These are phyloP conservation scores for Fusarium coicis DNA, from an alignment of 2,329 filamentous ascomycete genomes.

Conservation along the genomic window DNA sequence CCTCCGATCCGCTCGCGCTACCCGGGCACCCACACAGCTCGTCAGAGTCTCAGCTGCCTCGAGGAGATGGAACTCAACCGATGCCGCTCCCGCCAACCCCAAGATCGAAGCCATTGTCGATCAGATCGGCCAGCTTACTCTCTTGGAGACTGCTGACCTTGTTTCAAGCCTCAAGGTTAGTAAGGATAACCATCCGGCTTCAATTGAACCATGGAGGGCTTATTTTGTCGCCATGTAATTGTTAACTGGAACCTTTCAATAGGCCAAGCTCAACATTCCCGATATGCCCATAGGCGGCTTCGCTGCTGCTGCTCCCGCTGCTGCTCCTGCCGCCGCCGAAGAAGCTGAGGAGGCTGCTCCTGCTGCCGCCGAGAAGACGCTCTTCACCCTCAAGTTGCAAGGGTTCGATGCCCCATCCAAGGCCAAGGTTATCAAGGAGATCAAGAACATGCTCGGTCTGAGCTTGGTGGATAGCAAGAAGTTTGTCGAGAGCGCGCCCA, in stretches of 20 bases:
- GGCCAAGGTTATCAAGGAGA: conserved; percentile 99
- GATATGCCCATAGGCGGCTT: conserved; percentile 96
- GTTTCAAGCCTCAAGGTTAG: conserved; percentile 92
- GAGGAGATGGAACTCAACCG: conserved; percentile 90
- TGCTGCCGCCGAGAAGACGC: conserved; percentile 91
- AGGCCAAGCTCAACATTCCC: conserved; percentile 97
- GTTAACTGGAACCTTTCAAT: conserved; percentile 33
- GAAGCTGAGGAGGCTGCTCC: conserved; percentile 91
- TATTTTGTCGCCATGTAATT: neutral
- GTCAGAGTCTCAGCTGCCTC: conserved; percentile 59
- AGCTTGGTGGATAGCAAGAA: conserved; percentile 99
- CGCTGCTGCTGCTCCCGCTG: conserved; percentile 73
- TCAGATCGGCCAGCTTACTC: conserved; percentile 97
- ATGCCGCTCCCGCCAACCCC: conserved; percentile 75
- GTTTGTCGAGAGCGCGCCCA: conserved; percentile 97
- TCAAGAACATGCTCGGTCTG: conserved; percentile 94
- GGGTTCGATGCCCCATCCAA: conserved; percentile 89
- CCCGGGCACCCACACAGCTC: conserved; percentile 61
- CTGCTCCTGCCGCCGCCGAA: conserved; percentile 70
- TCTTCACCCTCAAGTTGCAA: conserved; percentile 96
- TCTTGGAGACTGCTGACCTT: conserved; percentile 96
- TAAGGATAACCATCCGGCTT: conserved; percentile 35
- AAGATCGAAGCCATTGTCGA: conserved; percentile 97
- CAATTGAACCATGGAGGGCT: conserved; percentile 21
- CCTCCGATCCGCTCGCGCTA: conserved; percentile 61